Percentiles rank a stretch among this genome's conserved stretches.
These are phyloP conservation scores for Piper longum DNA, from an alignment of 164 flowering plant species.

Conservation along the genomic window DNA sequence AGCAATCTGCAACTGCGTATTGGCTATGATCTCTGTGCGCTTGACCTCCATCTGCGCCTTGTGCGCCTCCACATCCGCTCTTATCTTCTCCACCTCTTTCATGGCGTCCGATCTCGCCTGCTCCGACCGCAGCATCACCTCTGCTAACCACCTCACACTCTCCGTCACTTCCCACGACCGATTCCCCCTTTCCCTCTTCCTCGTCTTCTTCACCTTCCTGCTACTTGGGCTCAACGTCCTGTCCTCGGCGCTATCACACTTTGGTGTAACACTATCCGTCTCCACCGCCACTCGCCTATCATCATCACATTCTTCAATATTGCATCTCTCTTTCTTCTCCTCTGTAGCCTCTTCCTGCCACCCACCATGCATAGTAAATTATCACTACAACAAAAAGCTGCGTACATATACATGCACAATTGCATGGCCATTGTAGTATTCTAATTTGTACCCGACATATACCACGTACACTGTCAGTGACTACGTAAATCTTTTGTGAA, in stretches of 20 bases:
- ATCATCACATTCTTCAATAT: neutral
- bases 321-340: conserved; percentile 20
- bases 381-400: too few species aligned
- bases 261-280: conserved; percentile 55
- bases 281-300: conserved; percentile 24
- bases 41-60: conserved; percentile 76
- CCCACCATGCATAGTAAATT: neutral
- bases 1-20: conserved; percentile 79
- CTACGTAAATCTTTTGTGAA: too few species aligned
- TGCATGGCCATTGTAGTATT: too few species aligned
- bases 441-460: too few species aligned
- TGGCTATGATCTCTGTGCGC: conserved; percentile 72
- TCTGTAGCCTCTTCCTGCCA: conserved; percentile 29
- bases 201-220: conserved; percentile 6
- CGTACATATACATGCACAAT: too few species aligned
- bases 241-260: conserved; percentile 24
- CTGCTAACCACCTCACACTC: conserved; percentile 73
- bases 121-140: conserved; percentile 59
- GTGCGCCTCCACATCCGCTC: conserved; percentile 68
- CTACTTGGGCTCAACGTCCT: conserved; percentile 9
- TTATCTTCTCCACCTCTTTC: conserved; percentile 72
- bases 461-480: too few species aligned
- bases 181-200: conserved; percentile 17
- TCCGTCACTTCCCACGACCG: conserved; percentile 41
- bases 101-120: conserved; percentile 65